These are phyloP conservation scores for Daucus carota DNA, from an alignment of 129 eudicot species.

Conservation along the genomic window DNA sequence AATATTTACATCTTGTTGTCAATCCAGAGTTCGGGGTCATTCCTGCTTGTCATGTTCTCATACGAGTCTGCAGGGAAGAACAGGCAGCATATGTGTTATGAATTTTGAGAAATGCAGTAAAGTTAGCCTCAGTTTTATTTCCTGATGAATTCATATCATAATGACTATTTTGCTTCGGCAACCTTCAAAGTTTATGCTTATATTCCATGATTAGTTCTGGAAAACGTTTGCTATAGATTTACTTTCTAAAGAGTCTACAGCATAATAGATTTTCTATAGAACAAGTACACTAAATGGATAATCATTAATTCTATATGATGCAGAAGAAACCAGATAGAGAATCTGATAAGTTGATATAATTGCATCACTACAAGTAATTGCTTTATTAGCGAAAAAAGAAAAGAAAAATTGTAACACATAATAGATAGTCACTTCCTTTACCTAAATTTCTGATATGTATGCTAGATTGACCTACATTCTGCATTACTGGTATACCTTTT, in stretches of 20 bases:
- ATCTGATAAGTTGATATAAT: no score
- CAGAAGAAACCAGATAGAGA: not conserved
- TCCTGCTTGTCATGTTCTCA: conserved; percentile 33
- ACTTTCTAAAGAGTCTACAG: conserved; percentile 68
- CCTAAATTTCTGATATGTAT: no score
- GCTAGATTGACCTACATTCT: no score
- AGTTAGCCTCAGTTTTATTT: not conserved
- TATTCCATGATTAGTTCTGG: not conserved
- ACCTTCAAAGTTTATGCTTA: not conserved
- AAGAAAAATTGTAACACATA: no score
- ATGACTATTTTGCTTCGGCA: not conserved
- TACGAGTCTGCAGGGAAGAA: conserved; percentile 34
- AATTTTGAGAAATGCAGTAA: not conserved
- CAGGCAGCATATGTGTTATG: not conserved
- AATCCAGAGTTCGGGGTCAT: conserved; percentile 28
- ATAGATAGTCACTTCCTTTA: no score
- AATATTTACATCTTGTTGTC: conserved; percentile 43
- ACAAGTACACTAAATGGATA: conserved; percentile 4
- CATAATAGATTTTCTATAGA: conserved; percentile 64
- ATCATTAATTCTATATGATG: not conserved
- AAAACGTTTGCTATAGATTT: not conserved
- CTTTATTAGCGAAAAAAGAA: no score
- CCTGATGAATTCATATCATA: not conserved
- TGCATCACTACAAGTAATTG: conserved; percentile 57
- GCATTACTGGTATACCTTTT: no score